phyloP scores from a whole-genome alignment of 164 flowering plant species.

The Chimonanthus salicifolius region DNA sequence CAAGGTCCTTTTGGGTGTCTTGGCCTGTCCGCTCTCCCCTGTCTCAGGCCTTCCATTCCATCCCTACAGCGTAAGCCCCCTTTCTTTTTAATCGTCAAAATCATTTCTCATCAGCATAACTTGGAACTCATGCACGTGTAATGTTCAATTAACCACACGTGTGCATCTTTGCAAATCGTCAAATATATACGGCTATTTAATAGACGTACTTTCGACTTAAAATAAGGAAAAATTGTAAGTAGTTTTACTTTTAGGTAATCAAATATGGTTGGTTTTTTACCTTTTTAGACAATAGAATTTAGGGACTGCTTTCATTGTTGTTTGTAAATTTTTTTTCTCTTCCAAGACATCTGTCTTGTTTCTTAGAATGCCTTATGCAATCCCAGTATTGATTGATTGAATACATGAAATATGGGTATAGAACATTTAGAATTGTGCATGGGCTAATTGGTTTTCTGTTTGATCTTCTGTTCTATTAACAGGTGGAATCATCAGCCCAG shows the following conservation, averaged over 20 bases:
- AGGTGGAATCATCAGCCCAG: conserved; percentile 58
- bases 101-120: not conserved
- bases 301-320: not conserved
- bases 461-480: not conserved
- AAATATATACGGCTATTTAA: not conserved
- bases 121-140: not conserved
- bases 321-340: too few relatives aligned
- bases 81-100: not conserved
- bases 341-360: too few relatives aligned
- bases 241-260: too few relatives aligned
- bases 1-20: conserved; percentile 57
- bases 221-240: too few relatives aligned
- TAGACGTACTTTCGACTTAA: too few relatives aligned
- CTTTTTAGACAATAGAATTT: not conserved
- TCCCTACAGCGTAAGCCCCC: conserved; percentile 26
- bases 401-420: too few relatives aligned
- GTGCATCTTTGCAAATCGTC: not conserved
- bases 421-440: too few relatives aligned
- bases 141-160: not conserved
- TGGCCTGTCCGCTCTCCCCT: conserved; percentile 83
- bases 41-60: conserved; percentile 30
- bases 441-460: too few relatives aligned
- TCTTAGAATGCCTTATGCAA: too few relatives aligned
- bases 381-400: too few relatives aligned
- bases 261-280: not conserved